phyloP scores from a whole-genome alignment of 345 rosid species.

The Gossypium ekmanianum region DNA sequence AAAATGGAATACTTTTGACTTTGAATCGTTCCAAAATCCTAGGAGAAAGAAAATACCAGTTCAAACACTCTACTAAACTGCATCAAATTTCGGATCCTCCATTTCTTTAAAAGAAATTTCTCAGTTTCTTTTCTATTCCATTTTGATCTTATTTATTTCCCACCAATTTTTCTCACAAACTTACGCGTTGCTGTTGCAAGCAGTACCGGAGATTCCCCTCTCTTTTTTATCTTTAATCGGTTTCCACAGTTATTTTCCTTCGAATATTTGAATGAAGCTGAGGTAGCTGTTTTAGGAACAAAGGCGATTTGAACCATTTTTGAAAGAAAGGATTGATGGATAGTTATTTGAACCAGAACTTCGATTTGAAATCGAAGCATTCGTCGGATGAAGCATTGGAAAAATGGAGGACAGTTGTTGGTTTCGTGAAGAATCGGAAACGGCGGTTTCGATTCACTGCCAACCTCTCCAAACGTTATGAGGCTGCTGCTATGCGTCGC shows the following conservation, averaged over 20 bases:
- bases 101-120: not conserved
- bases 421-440: slow-evolving; percentile 82
- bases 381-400: slow-evolving; percentile 56
- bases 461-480: slow-evolving; percentile 76
- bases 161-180: no score
- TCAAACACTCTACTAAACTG: not conserved
- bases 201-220: no score
- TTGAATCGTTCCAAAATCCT: not conserved
- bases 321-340: slow-evolving; percentile 38
- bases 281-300: not conserved
- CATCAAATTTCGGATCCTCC: slow-evolving; percentile 8
- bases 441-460: slow-evolving; percentile 84
- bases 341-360: slow-evolving; percentile 59
- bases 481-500: slow-evolving; percentile 87
- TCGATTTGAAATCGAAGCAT: slow-evolving; percentile 66
- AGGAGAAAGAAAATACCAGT: not conserved
- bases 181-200: no score
- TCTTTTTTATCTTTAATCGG: no score
- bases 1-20: not conserved
- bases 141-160: not conserved
- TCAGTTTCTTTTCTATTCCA: not conserved
- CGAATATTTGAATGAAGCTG: slow-evolving; percentile 6
- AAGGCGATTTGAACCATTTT: not conserved
- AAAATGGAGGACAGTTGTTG: slow-evolving; percentile 69
- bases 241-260: not conserved